These are phyloP conservation scores for Exophiala phaeomuriformis DNA, from an alignment of 2,329 filamentous ascomycete species.

Conservation along the genomic window DNA sequence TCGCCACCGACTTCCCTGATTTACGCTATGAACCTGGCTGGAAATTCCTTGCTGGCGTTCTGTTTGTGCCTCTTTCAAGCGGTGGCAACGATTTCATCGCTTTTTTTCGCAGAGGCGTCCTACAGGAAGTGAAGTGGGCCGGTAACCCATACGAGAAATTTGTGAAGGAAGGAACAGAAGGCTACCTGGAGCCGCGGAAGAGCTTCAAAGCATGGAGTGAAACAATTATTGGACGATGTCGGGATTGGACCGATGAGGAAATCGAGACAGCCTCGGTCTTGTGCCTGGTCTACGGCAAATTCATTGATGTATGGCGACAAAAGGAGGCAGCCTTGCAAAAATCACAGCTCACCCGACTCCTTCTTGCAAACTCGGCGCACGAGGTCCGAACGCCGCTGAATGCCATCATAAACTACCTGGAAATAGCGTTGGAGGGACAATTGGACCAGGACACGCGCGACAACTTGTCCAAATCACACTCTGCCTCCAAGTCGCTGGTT, in stretches of 20 bases:
- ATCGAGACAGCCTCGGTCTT: slow-evolving; percentile 82
- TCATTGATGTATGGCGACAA: slow-evolving; percentile 88
- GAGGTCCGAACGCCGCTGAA: slow-evolving; percentile 87
- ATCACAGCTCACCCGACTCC: slow-evolving; percentile 68
- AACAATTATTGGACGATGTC: slow-evolving; percentile 70
- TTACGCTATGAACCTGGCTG: slow-evolving; percentile 74
- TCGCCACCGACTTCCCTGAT: slow-evolving; percentile 71
- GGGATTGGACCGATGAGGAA: slow-evolving; percentile 84
- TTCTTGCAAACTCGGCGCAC: slow-evolving; percentile 82
- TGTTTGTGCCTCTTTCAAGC: slow-evolving; percentile 72
- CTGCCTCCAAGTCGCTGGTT: slow-evolving; percentile 83
- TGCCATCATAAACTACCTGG: slow-evolving; percentile 89
- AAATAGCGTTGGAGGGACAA: slow-evolving; percentile 76
- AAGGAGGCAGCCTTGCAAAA: slow-evolving; percentile 78
- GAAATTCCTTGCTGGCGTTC: slow-evolving; percentile 64
- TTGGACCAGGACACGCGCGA: slow-evolving; percentile 78
- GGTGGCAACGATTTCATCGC: slow-evolving; percentile 79
- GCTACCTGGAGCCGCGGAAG: slow-evolving; percentile 68
- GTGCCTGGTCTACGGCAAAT: slow-evolving; percentile 79
- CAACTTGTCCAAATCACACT: slow-evolving; percentile 75
- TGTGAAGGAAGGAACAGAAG: slow-evolving; percentile 63
- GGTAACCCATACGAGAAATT: slow-evolving; percentile 79
- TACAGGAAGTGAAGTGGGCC: slow-evolving; percentile 74
- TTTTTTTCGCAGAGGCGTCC: slow-evolving; percentile 74
- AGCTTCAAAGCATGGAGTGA: slow-evolving; percentile 79